Percentiles rank a stretch among this genome's conserved stretches.
phyloP scores from a whole-genome alignment of 192 early-diverging fungal species.

The Dissophora ornata region DNA sequence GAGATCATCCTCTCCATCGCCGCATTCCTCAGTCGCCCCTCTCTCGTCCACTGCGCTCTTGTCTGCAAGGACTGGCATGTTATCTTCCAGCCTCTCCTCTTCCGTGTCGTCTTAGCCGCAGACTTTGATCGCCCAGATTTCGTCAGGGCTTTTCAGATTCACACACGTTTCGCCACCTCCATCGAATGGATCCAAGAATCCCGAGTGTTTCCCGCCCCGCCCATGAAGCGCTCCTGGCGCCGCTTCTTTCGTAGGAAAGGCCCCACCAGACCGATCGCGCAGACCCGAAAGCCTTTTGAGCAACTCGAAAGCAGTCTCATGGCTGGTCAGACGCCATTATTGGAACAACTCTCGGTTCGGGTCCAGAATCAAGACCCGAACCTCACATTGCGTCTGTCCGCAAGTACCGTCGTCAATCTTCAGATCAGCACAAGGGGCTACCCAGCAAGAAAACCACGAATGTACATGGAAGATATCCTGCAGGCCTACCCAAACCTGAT shows the following conservation, averaged over 20 bases:
- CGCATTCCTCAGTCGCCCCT: constrained; percentile 18
- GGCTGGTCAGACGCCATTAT: constrained; percentile 5
- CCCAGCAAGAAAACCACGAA: constrained; percentile 20
- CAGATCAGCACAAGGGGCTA: constrained; percentile 37
- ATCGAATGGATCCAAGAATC: constrained; percentile 46
- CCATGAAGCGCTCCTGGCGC: constrained; percentile 37
- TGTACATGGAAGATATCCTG: constrained; percentile 46
- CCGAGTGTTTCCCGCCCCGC: neutral
- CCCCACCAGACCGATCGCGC: neutral
- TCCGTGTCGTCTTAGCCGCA: constrained; percentile 10
- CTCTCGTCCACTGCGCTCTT: constrained; percentile 18
- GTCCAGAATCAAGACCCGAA: constrained; percentile 42
- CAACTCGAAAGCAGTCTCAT: constrained; percentile 22
- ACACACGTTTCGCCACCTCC: constrained; percentile 31
- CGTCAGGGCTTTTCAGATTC: constrained; percentile 11
- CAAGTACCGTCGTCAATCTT: constrained; percentile 21
- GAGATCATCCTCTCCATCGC: constrained; percentile 36
- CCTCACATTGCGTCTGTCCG: constrained; percentile 12
- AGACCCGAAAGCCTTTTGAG: constrained; percentile 16
- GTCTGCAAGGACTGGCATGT: constrained; percentile 39
- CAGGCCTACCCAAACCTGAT: constrained; percentile 28
- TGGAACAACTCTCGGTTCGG: constrained; percentile 27
- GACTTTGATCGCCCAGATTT: constrained; percentile 40
- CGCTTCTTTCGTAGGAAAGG: constrained; percentile 22
- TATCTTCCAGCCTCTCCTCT: constrained; percentile 43